Evolutionary conservation across 768 basidiomycete genomes (phyloP).

Genomic region (Sporobolomyces phaffii): DNA sequence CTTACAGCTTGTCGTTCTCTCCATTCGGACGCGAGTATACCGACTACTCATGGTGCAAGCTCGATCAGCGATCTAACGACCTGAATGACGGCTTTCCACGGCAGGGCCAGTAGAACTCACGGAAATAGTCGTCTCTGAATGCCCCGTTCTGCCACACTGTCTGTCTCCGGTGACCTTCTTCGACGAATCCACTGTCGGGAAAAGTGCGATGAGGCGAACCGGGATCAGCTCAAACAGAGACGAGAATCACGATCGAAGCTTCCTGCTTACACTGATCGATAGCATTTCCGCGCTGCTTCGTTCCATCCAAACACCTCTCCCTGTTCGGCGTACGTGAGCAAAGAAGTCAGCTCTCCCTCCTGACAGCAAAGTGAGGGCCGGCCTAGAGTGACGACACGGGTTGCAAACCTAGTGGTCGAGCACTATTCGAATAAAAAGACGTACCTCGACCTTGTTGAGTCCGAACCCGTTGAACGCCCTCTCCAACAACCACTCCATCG

Average conservation of each 20-base stretch:
- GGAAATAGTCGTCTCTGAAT: constrained; percentile 5
- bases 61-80: too few species aligned
- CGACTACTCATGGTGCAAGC: background rate
- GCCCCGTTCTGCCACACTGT: background rate
- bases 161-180: constrained; percentile 1
- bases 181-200: constrained; percentile 17
- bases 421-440: too few species aligned
- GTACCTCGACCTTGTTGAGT: constrained; percentile 9
- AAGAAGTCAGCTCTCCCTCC: too few species aligned
- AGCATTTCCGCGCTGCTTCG: background rate
- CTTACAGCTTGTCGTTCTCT: constrained; percentile 1
- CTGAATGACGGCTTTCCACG: too few species aligned
- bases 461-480: constrained; percentile 2
- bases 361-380: too few species aligned
- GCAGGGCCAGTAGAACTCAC: too few species aligned
- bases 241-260: too few species aligned
- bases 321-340: background rate
- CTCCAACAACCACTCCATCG: constrained; percentile 14
- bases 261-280: background rate
- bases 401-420: too few species aligned
- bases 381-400: too few species aligned
- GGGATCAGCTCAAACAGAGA: too few species aligned
- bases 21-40: constrained; percentile 7
- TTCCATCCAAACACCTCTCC: constrained; percentile 15
- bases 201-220: too few species aligned